Base-by-base conservation (phyloP, 176 grass and related monocot genomes). In the Pontederia paniculata region DNA sequence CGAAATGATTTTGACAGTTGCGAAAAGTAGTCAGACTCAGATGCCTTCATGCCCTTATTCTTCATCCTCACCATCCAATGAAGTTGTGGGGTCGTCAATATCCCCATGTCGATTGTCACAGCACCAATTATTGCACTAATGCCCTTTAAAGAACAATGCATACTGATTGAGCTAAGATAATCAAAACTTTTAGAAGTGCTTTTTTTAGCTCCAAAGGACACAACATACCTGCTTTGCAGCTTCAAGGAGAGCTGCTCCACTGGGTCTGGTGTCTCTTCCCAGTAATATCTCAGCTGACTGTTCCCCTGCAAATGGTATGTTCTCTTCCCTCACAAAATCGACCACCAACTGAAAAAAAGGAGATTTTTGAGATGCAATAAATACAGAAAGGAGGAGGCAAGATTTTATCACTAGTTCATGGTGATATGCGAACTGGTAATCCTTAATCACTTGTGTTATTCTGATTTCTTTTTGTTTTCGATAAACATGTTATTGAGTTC, bases 11-110 rank as follows among this genome's bases (percentile, higher is more conserved):
- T 68, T 8, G 72, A 55, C 45, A 96, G 57, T 74, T 96, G 85
- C 7, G 50, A 60, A 16, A 86, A 86, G 77, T 96, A 96, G 80
- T 96, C 85, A 3, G 45, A 42, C 45, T 96, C 85, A 0, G 82
- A 78, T 62, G 74, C 70, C 17, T 65, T 76, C 63, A 64, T 57
- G 59, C 82, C 82, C 73, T 69, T 81, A 66, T 89, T 96, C 67
- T 76, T 83, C 69, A 72, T 76, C 51, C 82, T 57, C 70, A 96
- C 85, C 71, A 96, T 89, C 90, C 90, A 96, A 54, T 96, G 90
- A 21, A 96, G 73, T 67, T 89, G 85, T 45, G 90, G 90, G 10
- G 90, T 96, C 45, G 82, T 89, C 41, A 96, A 74, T 62, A 96
- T 81, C 62, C 85, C 90, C 85, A 89, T 78, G 57, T 96, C 71